phyloP scores from a whole-genome alignment of 2,329 filamentous ascomycete genomes.

The Beauveria brongniartii region DNA sequence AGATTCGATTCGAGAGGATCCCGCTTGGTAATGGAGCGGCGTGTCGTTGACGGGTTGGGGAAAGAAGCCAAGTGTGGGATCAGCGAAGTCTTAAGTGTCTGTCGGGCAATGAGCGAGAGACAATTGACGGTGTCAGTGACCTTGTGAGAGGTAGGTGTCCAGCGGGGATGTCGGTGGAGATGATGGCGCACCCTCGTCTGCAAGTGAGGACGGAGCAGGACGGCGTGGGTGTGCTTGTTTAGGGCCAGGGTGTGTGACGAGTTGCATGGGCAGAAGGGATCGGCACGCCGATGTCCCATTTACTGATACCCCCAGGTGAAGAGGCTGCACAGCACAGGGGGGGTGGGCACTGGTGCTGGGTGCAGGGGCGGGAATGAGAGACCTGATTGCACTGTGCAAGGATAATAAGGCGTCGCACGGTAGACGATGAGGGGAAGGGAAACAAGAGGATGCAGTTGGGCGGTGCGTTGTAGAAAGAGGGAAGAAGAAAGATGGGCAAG shows the following conservation, averaged over 20 bases:
- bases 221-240: constrained; percentile 2
- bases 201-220: not conserved
- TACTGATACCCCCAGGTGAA: constrained; percentile 37
- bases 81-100: constrained; percentile 53
- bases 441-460: not conserved
- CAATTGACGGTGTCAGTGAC: constrained; percentile 14
- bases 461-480: not conserved
- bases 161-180: constrained; percentile 28
- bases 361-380: not conserved
- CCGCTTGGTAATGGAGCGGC: constrained; percentile 7
- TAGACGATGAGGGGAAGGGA: not conserved
- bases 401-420: not conserved
- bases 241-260: constrained; percentile 38
- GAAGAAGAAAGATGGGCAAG: not conserved
- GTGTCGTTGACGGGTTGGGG: constrained; percentile 10
- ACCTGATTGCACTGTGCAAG: not conserved
- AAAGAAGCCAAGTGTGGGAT: constrained; percentile 34
- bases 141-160: constrained; percentile 22
- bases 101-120: constrained; percentile 21
- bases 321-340: constrained; percentile 17
- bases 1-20: constrained; percentile 25
- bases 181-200: constrained; percentile 13
- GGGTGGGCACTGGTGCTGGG: constrained; percentile 14
- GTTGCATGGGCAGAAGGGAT: constrained; percentile 40
- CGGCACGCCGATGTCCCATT: constrained; percentile 46